Evolutionary conservation across 768 basidiomycete genomes (phyloP), one percentile per base, ranked within the genome.

Genomic region (Collybia mongolica): DNA sequence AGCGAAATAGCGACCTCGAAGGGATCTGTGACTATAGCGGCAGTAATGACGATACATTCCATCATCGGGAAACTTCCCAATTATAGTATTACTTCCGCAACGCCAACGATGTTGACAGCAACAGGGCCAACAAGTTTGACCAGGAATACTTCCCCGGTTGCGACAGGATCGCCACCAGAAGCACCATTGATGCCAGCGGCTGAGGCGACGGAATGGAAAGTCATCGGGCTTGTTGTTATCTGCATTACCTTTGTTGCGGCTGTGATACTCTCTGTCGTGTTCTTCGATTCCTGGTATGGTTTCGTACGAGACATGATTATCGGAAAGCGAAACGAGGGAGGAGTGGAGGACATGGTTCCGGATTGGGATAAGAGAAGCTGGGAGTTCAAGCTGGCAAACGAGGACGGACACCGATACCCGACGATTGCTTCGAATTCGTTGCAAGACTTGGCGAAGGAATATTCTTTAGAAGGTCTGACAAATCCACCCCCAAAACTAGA

Each of bases 201-300:
- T 17, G 79, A 76, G 59, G 68, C 75, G 18, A 74, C 72, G 23
- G 69, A 79, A 60, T 88, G 86, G 86, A 84, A 86, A 65, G 75
- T 85, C 39, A 75, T 89, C 46, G 87, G 88, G 17, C 79, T 89
- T 50, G 75, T 77, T 11, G 75, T 87, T 48, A 79, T 87, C 52
- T 72, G 76, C n/a, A 72, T 90, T 57, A 82, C 75, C 42, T 72
- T 80, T 32, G 69, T 89, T 45, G 83, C 74, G 22, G 72, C 70
- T 2, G 66, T 77, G 44, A 75, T 86, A 55, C 71, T 88, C 43
- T 68, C 75, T 6, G 68, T 82, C 48, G 76, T 84, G 23, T 89
- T 84, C 67, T 88, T 87, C 66, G 86, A 90, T 66, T 76, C 81
- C 29, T 83, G 86, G 76, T 83, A 77, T 76, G 73, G 78, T 20